These are phyloP conservation scores for Eremochloa ophiuroides DNA, from an alignment of 176 grass and related monocot genomes.

Conservation along the genomic window DNA sequence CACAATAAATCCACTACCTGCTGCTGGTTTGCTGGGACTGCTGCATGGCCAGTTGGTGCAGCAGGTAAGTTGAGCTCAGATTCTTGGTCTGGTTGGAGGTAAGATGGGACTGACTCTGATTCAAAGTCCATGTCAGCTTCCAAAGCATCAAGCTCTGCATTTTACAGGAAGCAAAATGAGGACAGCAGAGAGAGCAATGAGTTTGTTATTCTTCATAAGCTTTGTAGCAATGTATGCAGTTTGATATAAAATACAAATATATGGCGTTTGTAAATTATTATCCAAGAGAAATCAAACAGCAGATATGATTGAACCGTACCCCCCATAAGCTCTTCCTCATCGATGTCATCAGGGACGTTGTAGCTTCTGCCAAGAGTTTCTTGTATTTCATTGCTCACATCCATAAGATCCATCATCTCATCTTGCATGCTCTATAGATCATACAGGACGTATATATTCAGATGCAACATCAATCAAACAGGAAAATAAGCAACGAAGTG, in stretches of 20 bases:
- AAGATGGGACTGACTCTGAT: conserved; percentile 74
- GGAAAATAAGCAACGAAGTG: not conserved
- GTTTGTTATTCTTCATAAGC: not conserved
- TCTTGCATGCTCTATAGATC: conserved; percentile 93
- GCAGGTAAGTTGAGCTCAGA: conserved; percentile 66
- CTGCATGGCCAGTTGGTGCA: conserved; percentile 63
- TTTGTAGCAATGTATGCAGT: not conserved
- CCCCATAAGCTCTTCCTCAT: conserved; percentile 94
- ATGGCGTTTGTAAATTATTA: not conserved
- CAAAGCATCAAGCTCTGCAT: conserved; percentile 94
- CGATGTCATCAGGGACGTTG: conserved; percentile 93
- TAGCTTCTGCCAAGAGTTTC: conserved; percentile 93
- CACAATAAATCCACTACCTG: conserved; percentile 21
- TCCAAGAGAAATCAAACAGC: not conserved
- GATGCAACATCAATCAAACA: not conserved
- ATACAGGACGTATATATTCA: not conserved
- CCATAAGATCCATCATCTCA: conserved; percentile 99
- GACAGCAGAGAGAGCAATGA: not conserved
- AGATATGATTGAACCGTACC: conserved; percentile 38
- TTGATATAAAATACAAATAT: not conserved
- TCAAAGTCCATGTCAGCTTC: conserved; percentile 91
- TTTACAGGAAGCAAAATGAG: conserved; percentile 32
- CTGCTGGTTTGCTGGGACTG: conserved; percentile 9
- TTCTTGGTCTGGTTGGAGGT: conserved; percentile 84
- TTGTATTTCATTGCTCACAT: conserved; percentile 94